phyloP scores from a whole-genome alignment of 2,329 filamentous ascomycete species.

The Stenocarpella maydis region DNA sequence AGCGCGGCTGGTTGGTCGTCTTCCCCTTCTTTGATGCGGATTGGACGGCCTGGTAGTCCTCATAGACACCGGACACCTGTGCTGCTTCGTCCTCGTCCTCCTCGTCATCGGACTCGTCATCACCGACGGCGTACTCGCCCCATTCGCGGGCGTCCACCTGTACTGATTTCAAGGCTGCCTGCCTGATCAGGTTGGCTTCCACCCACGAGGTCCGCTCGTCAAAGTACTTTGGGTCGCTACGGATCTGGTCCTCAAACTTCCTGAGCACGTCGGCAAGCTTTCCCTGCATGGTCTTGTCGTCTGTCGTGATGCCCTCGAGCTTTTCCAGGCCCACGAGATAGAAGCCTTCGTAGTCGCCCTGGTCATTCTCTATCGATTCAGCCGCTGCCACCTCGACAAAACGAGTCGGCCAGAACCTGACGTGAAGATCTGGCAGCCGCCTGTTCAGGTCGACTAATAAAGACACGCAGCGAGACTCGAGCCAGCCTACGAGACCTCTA shows the following conservation, averaged over 20 bases:
- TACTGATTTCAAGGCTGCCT: conserved; percentile 51
- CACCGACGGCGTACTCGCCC: conserved; percentile 53
- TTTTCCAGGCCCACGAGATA: conserved; percentile 68
- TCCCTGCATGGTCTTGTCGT: conserved; percentile 51
- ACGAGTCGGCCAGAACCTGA: conserved; percentile 69
- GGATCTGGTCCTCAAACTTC: conserved; percentile 59
- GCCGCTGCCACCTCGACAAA: conserved; percentile 53
- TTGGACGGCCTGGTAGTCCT: conserved; percentile 22
- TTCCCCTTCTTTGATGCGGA: conserved; percentile 36
- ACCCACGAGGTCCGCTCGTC: conserved; percentile 60
- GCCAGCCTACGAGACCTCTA: conserved; percentile 66
- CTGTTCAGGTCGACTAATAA: conserved; percentile 67
- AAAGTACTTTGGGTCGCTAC: conserved; percentile 56
- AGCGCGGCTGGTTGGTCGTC: conserved; percentile 35
- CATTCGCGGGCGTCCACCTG: conserved; percentile 58
- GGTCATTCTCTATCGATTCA: conserved; percentile 42
- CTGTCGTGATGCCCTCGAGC: conserved; percentile 40
- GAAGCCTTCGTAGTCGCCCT: conserved; percentile 63
- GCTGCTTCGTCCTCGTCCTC: conserved; percentile 47
- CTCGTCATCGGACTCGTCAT: conserved; percentile 53
- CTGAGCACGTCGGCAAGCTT: conserved; percentile 54
- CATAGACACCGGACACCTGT: conserved; percentile 6
- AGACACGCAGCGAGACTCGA: conserved; percentile 67
- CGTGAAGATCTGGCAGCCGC: conserved; percentile 57
- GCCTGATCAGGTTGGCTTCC: conserved; percentile 49